A percentile compares a stretch with the other conserved stretches of the same genome.
Evolutionary conservation across 2,329 filamentous ascomycete genomes (phyloP).

Genomic region (Botrytis sinoallii): DNA sequence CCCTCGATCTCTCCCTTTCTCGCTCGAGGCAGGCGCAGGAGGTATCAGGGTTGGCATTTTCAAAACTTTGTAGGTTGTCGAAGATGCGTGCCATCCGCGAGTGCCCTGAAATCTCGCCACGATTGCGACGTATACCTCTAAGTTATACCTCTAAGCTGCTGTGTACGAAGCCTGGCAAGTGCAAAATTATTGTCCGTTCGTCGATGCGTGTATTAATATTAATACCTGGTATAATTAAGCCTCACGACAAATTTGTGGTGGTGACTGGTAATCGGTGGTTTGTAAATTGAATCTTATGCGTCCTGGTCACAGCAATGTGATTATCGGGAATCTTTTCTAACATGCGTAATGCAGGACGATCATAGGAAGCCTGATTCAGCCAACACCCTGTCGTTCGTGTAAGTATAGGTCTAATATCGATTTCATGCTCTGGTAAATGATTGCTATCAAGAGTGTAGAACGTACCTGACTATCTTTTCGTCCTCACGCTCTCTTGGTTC

Average conservation of each 20-base stretch:
- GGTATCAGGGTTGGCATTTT: neutral
- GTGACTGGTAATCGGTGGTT: neutral
- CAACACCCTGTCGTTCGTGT: constrained; percentile 48
- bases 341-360: constrained; percentile 14
- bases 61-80: neutral
- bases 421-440: constrained; percentile 2
- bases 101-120: neutral
- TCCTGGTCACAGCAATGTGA: neutral
- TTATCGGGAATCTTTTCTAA: neutral
- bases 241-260: neutral
- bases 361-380: constrained; percentile 60
- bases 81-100: neutral
- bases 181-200: neutral
- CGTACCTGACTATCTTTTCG: constrained; percentile 93
- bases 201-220: neutral
- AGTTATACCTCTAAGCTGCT: neutral
- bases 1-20: neutral
- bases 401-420: constrained; percentile 30
- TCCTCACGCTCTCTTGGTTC: constrained; percentile 96
- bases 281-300: neutral
- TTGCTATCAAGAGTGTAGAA: constrained; percentile 19
- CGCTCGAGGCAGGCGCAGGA: neutral
- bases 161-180: neutral
- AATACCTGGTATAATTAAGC: neutral
- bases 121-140: neutral